phyloP scores from a whole-genome alignment of 257 asterid genomes.

The Thymus mandschuricus region DNA sequence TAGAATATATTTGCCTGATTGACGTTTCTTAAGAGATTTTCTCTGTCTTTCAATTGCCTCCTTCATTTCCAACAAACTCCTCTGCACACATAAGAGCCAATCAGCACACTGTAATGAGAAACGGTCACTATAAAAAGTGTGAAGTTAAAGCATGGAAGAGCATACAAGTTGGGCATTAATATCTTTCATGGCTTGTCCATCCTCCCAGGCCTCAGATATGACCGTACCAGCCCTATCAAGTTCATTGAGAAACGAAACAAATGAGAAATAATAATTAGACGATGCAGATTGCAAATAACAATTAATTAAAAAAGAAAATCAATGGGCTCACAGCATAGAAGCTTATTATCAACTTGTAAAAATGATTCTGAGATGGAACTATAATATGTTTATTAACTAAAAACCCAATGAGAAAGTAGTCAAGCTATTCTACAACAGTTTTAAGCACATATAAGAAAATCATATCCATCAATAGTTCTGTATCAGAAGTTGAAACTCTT shows the following conservation, averaged over 20 bases:
- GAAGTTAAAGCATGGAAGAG: slow-evolving; percentile 29
- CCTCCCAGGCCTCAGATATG: slow-evolving; percentile 99
- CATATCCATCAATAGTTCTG: slow-evolving; percentile 18
- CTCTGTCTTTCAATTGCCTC: slow-evolving; percentile 97
- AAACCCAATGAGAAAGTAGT: slow-evolving; percentile 17
- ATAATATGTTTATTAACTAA: not conserved
- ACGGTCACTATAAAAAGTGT: slow-evolving; percentile 1
- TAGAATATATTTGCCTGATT: slow-evolving; percentile 53
- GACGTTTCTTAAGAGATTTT: slow-evolving; percentile 86
- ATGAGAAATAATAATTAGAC: slow-evolving; percentile 26
- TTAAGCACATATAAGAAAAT: slow-evolving; percentile 2
- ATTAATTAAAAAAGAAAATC: not conserved
- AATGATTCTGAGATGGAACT: slow-evolving; percentile 17
- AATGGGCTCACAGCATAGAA: slow-evolving; percentile 7
- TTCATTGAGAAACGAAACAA: slow-evolving; percentile 36
- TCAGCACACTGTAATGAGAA: slow-evolving; percentile 8
- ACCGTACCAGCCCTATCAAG: slow-evolving; percentile 88
- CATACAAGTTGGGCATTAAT: slow-evolving; percentile 94
- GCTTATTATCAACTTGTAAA: not conserved
- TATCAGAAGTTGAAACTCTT: not conserved
- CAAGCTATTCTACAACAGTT: not conserved
- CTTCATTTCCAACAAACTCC: slow-evolving; percentile 78
- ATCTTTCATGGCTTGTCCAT: slow-evolving; percentile 91
- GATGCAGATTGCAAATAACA: not conserved
- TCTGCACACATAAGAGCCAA: slow-evolving; percentile 46